Evolutionary conservation across 2,329 filamentous ascomycete genomes (phyloP), one percentile per base, ranked within the genome.

Genomic region (Trichoderma sp.): DNA sequence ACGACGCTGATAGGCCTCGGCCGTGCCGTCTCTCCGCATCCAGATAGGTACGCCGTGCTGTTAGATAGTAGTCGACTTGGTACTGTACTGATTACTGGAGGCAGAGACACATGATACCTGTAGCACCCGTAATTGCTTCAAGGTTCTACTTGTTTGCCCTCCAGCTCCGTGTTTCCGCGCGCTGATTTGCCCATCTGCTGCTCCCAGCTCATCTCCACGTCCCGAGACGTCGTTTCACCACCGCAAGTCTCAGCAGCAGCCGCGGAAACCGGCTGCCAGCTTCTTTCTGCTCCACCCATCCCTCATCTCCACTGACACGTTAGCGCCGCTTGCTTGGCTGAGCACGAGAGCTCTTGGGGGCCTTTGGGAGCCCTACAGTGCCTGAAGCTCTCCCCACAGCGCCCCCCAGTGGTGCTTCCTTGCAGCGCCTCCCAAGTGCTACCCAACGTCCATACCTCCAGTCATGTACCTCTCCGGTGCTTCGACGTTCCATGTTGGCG

Each of bases 181-280:
- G 34, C 66, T 70, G 66, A 70, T 70, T 70, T 70, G 66, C 28
- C 56, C 66, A 28, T 14, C 1, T 14, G 21, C 66, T 18, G 39
- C 53, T 61, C 66, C 66, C 66, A 53, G 56, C 56, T 62, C 66
- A 62, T 70, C 66, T 70, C 66, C 11, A 58, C 58, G 69, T 56
- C 32, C 43, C 30, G 24, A 43, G 39, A 43, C 43, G 15, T 24
- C 24, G 62, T 71, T 71, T 71, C 69, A 66, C 69, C 69, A 71
- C 57, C 66, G 21, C 24, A 24, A 58, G 39, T 63, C 60, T 58
- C 51, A 65, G 68, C 28, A 63, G 58, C 58, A 64, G 58, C 30
- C 68, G 68, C 68, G 68, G 68, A 70, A 70, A 60, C 68, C 58
- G 68, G 67, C 66, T 60, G 26, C 58, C 26, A 28, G 28, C 26